These are phyloP conservation scores for Straminergon stramineum DNA, from an alignment of 225 moss, liverwort and hornwort genomes.

Conservation along the genomic window DNA sequence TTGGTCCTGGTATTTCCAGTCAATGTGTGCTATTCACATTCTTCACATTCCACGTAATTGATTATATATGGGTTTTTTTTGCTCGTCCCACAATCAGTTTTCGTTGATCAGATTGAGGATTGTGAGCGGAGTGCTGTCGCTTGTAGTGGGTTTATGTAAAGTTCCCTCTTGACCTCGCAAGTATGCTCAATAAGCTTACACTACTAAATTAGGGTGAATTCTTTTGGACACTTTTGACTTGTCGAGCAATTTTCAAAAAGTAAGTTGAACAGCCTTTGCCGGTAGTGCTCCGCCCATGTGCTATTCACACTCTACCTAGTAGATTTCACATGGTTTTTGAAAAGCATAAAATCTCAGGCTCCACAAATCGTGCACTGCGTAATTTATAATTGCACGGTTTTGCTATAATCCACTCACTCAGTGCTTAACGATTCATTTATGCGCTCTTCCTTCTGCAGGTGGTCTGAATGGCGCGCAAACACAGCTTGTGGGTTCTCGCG, in stretches of 20 bases:
- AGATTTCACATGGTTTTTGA: not conserved
- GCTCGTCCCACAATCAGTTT: too few species aligned
- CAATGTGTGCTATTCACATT: not conserved
- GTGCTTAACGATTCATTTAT: not conserved
- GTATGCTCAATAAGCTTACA: not conserved
- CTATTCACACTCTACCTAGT: not conserved
- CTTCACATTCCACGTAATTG: not conserved
- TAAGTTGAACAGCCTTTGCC: not conserved
- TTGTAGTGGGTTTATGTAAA: not conserved
- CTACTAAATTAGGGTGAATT: not conserved
- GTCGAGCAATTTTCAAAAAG: not conserved
- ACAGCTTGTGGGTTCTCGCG: not conserved
- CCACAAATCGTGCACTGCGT: rapidly evolving
- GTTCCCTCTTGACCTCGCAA: not conserved
- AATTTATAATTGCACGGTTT: not conserved
- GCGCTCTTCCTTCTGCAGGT: not conserved
- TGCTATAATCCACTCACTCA: not conserved
- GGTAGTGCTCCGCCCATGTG: not conserved
- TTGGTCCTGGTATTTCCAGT: not conserved
- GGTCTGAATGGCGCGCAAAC: constrained; percentile 11
- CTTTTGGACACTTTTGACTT: not conserved
- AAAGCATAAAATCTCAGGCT: not conserved
- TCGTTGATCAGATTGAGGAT: not conserved
- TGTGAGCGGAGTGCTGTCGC: not conserved
- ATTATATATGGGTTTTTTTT: too few species aligned